Evolutionary conservation across 345 rosid genomes (phyloP).

Genomic region (Crucihimalaya himalaica): DNA sequence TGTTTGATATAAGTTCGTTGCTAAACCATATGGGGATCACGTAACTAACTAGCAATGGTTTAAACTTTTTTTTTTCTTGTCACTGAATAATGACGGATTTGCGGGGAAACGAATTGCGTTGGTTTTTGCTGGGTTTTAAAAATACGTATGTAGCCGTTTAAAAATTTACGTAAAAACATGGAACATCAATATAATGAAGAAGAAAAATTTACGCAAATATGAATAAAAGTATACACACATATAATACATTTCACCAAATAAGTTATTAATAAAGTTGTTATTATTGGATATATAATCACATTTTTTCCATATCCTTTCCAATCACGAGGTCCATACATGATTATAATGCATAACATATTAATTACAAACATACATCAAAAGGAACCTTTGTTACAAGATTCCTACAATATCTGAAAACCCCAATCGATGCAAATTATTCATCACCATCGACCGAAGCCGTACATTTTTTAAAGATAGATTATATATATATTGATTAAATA

Average conservation of each 20-base stretch:
- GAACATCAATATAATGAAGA: not conserved
- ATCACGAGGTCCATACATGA: slow-evolving; percentile 43
- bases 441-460: slow-evolving; percentile 28
- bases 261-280: slow-evolving; percentile 21
- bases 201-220: not conserved
- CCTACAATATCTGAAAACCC: slow-evolving; percentile 20
- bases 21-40: not conserved
- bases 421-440: slow-evolving; percentile 31
- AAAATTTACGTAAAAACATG: not conserved
- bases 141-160: not conserved
- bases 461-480: not conserved
- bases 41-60: not conserved
- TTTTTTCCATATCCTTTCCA: slow-evolving; percentile 40
- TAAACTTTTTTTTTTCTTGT: not conserved
- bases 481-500: not conserved
- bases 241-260: not conserved
- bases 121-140: not conserved
- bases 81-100: not conserved
- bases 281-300: slow-evolving; percentile 13
- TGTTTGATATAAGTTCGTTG: not conserved
- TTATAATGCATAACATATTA: slow-evolving; percentile 27
- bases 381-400: slow-evolving; percentile 34
- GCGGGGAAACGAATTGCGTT: not conserved
- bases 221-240: not conserved
- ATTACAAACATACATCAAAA: slow-evolving; percentile 40